Evolutionary conservation across 2,329 filamentous ascomycete species (phyloP).

Genomic region (Xylaria sp.): DNA sequence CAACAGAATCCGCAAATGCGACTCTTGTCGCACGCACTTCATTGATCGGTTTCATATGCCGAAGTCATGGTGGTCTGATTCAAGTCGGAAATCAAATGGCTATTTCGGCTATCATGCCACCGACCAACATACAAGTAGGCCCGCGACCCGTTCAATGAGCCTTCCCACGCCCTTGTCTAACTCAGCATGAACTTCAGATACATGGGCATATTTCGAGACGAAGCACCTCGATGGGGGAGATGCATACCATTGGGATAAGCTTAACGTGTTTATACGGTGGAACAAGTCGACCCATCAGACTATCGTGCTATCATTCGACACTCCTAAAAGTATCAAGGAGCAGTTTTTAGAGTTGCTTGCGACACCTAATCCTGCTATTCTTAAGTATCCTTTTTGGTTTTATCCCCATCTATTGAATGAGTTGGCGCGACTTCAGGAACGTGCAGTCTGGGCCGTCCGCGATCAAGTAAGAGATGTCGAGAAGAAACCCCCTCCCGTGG

Average conservation of each 20-base stretch:
- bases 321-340: background rate
- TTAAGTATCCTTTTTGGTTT: conserved; percentile 53
- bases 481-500: conserved; percentile 23
- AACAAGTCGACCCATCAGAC: conserved; percentile 40
- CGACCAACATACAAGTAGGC: conserved; percentile 27
- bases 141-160: conserved; percentile 24
- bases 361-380: background rate
- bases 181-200: conserved; percentile 39
- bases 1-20: conserved; percentile 47
- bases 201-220: conserved; percentile 50
- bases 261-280: conserved; percentile 51
- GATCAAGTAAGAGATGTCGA: conserved; percentile 52
- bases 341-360: conserved; percentile 24
- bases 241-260: conserved; percentile 52
- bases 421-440: conserved; percentile 50
- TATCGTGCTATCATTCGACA: conserved; percentile 50
- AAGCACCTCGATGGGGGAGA: conserved; percentile 43
- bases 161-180: background rate
- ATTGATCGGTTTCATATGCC: conserved; percentile 47
- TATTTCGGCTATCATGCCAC: conserved; percentile 52
- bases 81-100: conserved; percentile 52
- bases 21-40: conserved; percentile 44
- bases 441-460: conserved; percentile 55
- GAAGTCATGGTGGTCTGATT: conserved; percentile 52
- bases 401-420: conserved; percentile 49